Percentiles rank a stretch among this genome's conserved stretches.
Evolutionary conservation across 2,329 filamentous ascomycete genomes (phyloP).

Genomic region (Atkinsonella hypoxylon): DNA sequence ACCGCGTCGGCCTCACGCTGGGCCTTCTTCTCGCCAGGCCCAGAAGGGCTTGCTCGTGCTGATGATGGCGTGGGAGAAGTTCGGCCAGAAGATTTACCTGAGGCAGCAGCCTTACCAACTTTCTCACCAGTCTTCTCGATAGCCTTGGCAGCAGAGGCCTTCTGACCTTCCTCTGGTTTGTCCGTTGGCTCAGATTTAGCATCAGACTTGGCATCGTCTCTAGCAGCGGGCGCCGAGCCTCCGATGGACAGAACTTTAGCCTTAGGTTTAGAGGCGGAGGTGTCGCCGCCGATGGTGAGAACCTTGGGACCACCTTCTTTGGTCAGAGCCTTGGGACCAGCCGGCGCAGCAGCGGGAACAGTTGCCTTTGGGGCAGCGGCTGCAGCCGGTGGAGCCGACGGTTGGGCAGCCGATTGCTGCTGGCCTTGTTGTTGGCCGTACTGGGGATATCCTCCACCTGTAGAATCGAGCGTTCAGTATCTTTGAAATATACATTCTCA

Average conservation of each 20-base stretch:
- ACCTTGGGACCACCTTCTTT: constrained; percentile 52
- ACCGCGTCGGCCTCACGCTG: constrained; percentile 70
- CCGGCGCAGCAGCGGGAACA: constrained; percentile 27
- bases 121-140: constrained; percentile 80
- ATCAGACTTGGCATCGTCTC: constrained; percentile 35
- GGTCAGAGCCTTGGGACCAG: constrained; percentile 25
- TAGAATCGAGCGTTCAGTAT: neutral
- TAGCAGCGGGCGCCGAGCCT: constrained; percentile 20
- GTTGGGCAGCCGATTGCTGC: constrained; percentile 14
- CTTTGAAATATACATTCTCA: neutral
- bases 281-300: constrained; percentile 52
- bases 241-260: constrained; percentile 35
- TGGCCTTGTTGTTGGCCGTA: constrained; percentile 36
- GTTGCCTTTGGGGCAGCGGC: neutral
- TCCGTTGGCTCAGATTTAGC: constrained; percentile 34
- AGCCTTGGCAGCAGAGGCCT: constrained; percentile 77
- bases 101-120: constrained; percentile 25
- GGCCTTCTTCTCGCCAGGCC: constrained; percentile 35
- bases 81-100: constrained; percentile 47
- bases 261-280: constrained; percentile 42
- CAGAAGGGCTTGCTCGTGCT: constrained; percentile 69
- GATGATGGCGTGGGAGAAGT: constrained; percentile 74
- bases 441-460: constrained; percentile 39
- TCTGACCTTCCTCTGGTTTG: constrained; percentile 60
- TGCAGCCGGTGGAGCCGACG: neutral